Percentiles rank a stretch among this genome's conserved stretches.
phyloP scores from a whole-genome alignment of 352 stramenopile species.

The Elongisporangium senticosum region DNA sequence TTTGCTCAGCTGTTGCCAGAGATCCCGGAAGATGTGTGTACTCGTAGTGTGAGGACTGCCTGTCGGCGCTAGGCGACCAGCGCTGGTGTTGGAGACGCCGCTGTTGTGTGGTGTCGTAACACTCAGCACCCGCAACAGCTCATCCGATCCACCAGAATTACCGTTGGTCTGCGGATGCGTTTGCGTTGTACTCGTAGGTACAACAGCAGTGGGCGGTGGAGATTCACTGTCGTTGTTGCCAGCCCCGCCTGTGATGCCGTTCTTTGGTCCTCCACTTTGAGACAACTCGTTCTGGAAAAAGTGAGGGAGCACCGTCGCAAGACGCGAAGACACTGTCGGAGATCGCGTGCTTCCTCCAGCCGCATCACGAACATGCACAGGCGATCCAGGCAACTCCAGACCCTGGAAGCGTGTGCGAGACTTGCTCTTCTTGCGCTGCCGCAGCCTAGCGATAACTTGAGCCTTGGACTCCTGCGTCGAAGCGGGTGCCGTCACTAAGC shows the following conservation, averaged over 20 bases:
- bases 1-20: slow-evolving; percentile 77
- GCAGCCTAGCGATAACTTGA: not conserved
- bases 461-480: not conserved
- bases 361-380: not conserved
- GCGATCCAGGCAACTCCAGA: not conserved
- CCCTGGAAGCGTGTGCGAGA: slow-evolving; percentile 21
- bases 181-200: not conserved
- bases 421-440: slow-evolving; percentile 25
- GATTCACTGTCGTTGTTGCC: not conserved
- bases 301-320: slow-evolving; percentile 13
- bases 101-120: slow-evolving; percentile 13
- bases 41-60: slow-evolving; percentile 26
- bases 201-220: not conserved
- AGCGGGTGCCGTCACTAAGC: not conserved
- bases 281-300: not conserved
- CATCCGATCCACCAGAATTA: slow-evolving; percentile 2
- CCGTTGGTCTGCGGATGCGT: not conserved
- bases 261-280: not conserved
- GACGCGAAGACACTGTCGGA: slow-evolving; percentile 9
- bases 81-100: not conserved
- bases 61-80: not conserved
- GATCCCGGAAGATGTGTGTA: slow-evolving; percentile 63
- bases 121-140: slow-evolving; percentile 24
- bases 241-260: not conserved
- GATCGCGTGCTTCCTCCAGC: not conserved